A percentile compares a stretch with the other conserved stretches of the same genome.
Evolutionary conservation across 2,329 filamentous ascomycete species (phyloP).

Genomic region (Monosporascus ibericus): DNA sequence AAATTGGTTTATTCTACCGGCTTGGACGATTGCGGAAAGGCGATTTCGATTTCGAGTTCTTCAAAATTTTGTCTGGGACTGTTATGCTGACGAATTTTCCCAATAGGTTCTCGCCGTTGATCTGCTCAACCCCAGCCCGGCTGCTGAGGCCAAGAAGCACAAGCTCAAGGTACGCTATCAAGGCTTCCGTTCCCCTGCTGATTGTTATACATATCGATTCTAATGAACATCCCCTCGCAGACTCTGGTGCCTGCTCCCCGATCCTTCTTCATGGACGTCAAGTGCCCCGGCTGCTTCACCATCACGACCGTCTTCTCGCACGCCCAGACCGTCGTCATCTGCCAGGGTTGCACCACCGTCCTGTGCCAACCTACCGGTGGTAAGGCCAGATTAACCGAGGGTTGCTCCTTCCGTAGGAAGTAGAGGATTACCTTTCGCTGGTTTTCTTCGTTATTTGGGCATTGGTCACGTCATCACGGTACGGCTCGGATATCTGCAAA

Average conservation of each 20-base stretch:
- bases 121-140: slow-evolving; percentile 97
- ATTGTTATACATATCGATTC: slow-evolving; percentile 1
- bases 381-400: slow-evolving; percentile 98
- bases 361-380: slow-evolving; percentile 99
- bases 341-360: slow-evolving; percentile 98
- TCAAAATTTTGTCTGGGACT: slow-evolving; percentile 11
- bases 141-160: slow-evolving; percentile 99
- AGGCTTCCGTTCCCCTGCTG: neutral
- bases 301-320: slow-evolving; percentile 99
- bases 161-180: slow-evolving; percentile 88
- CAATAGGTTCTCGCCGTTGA: slow-evolving; percentile 98
- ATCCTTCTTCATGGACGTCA: slow-evolving; percentile 99
- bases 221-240: slow-evolving; percentile 38
- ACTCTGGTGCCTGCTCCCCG: slow-evolving; percentile 91
- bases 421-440: slow-evolving; percentile 56
- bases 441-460: slow-evolving; percentile 36
- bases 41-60: neutral
- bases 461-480: slow-evolving; percentile 43
- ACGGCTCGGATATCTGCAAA: slow-evolving; percentile 56
- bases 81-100: slow-evolving; percentile 40
- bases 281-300: slow-evolving; percentile 99
- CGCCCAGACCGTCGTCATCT: slow-evolving; percentile 99
- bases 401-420: slow-evolving; percentile 99
- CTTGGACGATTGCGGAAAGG: neutral
- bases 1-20: neutral